These are phyloP conservation scores for Zymoseptoria pseudotritici DNA, from an alignment of 2,329 filamentous ascomycete species.

Conservation along the genomic window DNA sequence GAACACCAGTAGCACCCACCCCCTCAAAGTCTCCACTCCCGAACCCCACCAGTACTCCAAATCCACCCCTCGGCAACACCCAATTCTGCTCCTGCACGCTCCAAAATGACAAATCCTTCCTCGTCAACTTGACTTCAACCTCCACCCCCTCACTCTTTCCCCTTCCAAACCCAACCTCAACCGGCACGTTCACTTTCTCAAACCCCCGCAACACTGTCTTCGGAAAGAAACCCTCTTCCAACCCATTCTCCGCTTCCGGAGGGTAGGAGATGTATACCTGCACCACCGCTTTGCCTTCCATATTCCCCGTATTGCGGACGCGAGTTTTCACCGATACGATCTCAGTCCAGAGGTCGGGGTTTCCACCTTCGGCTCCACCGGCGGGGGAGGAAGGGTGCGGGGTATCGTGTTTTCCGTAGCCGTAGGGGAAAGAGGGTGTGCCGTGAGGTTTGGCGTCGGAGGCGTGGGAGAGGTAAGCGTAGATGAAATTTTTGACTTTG, in stretches of 20 bases:
- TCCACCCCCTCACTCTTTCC: conserved; percentile 14
- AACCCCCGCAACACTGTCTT: conserved; percentile 39
- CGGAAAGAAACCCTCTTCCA: conserved; percentile 36
- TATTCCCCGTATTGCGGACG: conserved; percentile 56
- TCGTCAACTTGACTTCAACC: conserved; percentile 31
- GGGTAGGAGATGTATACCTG: conserved; percentile 50
- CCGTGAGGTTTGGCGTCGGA: conserved; percentile 36
- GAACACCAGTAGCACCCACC: neutral
- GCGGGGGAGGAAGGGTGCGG: conserved; percentile 50
- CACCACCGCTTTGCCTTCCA: conserved; percentile 47
- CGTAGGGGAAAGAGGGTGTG: conserved; percentile 48
- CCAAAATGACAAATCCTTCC: conserved; percentile 32
- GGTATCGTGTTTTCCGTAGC: conserved; percentile 18
- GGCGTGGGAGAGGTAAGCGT: conserved; percentile 57
- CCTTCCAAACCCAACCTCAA: conserved; percentile 9
- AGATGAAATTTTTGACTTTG: conserved; percentile 62
- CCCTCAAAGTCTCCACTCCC: conserved; percentile 17
- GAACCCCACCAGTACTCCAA: conserved; percentile 25
- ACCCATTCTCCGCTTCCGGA: conserved; percentile 16
- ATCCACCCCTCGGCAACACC: conserved; percentile 29
- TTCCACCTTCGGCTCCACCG: conserved; percentile 62
- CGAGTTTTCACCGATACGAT: conserved; percentile 46
- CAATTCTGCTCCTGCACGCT: conserved; percentile 31
- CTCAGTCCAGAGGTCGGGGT: conserved; percentile 56
- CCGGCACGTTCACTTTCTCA: conserved; percentile 34